Evolutionary conservation across 1,139 yeast species (phyloP).

Genomic region (Protomyces gravidus): DNA sequence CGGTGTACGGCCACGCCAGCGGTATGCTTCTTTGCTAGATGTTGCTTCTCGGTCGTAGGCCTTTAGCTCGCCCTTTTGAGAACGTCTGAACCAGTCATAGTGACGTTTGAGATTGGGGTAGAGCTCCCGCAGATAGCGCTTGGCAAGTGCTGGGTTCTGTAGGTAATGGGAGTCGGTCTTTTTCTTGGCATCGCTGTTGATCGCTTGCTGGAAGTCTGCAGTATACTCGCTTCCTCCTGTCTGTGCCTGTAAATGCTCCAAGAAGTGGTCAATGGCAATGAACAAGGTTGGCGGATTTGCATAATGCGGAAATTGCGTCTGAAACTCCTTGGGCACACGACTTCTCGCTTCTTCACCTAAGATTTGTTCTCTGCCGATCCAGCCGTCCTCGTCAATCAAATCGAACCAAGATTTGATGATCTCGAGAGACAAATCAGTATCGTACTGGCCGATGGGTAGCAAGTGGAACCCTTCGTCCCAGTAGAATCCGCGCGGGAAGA

Average conservation of each 20-base stretch:
- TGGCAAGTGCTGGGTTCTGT: constrained; percentile 58
- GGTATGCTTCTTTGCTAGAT: constrained; percentile 60
- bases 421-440: constrained; percentile 73
- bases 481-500: constrained; percentile 92
- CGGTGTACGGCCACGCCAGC: constrained; percentile 91
- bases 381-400: constrained; percentile 81
- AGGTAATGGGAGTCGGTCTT: constrained; percentile 52
- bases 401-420: constrained; percentile 83
- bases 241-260: constrained; percentile 40
- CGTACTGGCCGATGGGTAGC: constrained; percentile 75
- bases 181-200: constrained; percentile 37
- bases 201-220: constrained; percentile 28
- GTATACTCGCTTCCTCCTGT: neutral
- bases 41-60: constrained; percentile 58
- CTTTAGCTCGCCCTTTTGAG: constrained; percentile 72
- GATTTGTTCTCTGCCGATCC: constrained; percentile 96
- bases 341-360: constrained; percentile 87
- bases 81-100: constrained; percentile 76
- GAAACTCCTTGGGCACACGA: constrained; percentile 82
- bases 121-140: constrained; percentile 57
- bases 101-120: constrained; percentile 76
- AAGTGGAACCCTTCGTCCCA: constrained; percentile 99
- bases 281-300: constrained; percentile 96
- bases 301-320: constrained; percentile 78
- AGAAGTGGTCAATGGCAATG: constrained; percentile 66